Evolutionary conservation across 169 alveolate species (phyloP), one percentile per base, ranked within the genome.

Genomic region (Babesia sp.): DNA sequence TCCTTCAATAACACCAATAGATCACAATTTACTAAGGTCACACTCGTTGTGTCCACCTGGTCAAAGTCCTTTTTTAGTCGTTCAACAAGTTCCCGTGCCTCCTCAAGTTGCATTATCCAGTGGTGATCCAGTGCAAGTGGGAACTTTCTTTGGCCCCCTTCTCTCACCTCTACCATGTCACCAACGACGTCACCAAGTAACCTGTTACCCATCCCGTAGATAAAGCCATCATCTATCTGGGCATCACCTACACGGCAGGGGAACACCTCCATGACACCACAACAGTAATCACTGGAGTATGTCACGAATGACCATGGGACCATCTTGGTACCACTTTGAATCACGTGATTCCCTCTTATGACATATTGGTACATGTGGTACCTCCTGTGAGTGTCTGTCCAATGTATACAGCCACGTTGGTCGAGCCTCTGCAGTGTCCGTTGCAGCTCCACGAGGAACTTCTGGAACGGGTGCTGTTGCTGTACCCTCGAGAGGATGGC

Each of bases 41-140:
- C 63, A 24, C 85, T 79, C 4, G 72, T 28, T 44, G 29, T 50
- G 57, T 22, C 41, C 26, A 24, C 5, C 58, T 50, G 61, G 44
- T 79, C 67, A 44, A 46, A 79, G 51, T 79, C 87, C 59, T 42
- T 29, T 50, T 69, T 63, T 16, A 79, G 50, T 12, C 87, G 72
- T 45, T 50, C 46, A 69, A 79, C 41, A 50, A 66, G 48, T 54
- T 71, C 60, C 12, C 67, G 72, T 26, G 81, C 77, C 20, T 61
- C 63, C n/a, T 61, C 79, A 44, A 69, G 69, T 46, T 79, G 68
- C 87, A 79, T 79, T 34, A 79, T 58, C 87, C 87, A 79, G 76
- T 79, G 87, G 5, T 48, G 53, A 29, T 79, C 82, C 0, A 79
- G 70, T 34, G 56, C 53, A 7, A 79, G 68, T 22, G 87, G 87